Base-by-base conservation (phyloP, 306 rosid species). In the Canavalia gladiata region DNA sequence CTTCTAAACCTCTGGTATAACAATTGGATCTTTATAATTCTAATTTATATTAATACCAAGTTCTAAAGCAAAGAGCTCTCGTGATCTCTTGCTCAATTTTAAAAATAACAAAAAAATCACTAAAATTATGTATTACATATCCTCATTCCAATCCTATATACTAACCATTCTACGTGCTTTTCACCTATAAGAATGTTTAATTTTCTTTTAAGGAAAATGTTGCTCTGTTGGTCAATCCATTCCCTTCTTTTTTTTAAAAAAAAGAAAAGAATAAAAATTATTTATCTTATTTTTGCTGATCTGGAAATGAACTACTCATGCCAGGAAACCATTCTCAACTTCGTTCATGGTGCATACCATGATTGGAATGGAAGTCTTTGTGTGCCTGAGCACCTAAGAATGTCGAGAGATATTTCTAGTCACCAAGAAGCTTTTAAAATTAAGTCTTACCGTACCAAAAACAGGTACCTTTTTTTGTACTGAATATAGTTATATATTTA, bases 1-100 rank as follows among this genome's bases (percentile, higher is more conserved):
- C 96, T 69, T 91, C 99, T 77, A 89, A 88, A 87, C 93, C 98
- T 77, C 81, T 87, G 98, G 93, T 95, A 91, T 73, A 89, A 47
- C 18, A 10, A 77, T 78, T 65, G 80, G 75, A 76, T 67, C 66
- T 69, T 70, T 74, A 59, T 25, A 59, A 68, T 56, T 74, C 63
- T 55, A 56, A 9, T 42, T 34, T 63, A 51, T 60, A 46, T 18
- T 28, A 30, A 35, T 34, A 46, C 63, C 45, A 56, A 18, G 25
- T 43, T 28, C 18, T 74, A 75, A 35, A 57, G 72, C 57, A 45
- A 47, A 49, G 31, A 68, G 13, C 31, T 28, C 7, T 47, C 5
- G 28, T 39, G 72, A 25, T 29, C 73, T 39, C 60, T 82, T n/a
- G 13, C 68, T 28, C 49, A 34, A 65, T 39, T 65, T 51, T 73